Conservation (phyloP, 1,284 basidiomycete species). For the Boletus calvinii region DNA sequence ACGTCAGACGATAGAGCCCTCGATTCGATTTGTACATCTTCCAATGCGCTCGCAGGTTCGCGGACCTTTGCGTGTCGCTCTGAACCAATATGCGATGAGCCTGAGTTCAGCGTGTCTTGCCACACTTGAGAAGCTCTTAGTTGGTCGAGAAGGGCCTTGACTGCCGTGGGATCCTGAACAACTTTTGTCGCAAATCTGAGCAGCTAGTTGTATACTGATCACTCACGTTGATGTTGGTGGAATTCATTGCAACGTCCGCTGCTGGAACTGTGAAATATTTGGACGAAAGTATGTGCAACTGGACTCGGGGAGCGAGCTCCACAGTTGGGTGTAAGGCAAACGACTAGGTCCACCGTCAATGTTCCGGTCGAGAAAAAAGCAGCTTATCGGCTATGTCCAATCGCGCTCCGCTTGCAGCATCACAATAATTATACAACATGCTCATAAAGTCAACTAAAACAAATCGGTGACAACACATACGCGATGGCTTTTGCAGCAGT, state of each 20-base stretch:
- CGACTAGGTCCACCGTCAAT: background rate
- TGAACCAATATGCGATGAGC: slow-evolving; percentile 4
- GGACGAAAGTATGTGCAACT: background rate
- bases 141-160: slow-evolving; percentile 65
- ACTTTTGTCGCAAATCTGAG: background rate
- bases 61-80: slow-evolving; percentile 3
- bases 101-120: slow-evolving; percentile 47
- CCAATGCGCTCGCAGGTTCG: slow-evolving; percentile 6
- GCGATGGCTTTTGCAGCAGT: too few relatives aligned
- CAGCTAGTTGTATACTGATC: background rate
- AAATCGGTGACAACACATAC: too few relatives aligned
- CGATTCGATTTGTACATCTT: slow-evolving; percentile 11
- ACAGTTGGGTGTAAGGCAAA: background rate
- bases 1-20: slow-evolving; percentile 7
- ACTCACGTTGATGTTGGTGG: slow-evolving; percentile 49
- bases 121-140: slow-evolving; percentile 63
- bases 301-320: background rate
- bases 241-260: slow-evolving; percentile 30
- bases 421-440: background rate
- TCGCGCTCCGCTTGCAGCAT: background rate
- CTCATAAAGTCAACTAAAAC: background rate
- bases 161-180: slow-evolving; percentile 50
- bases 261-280: background rate
- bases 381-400: background rate
- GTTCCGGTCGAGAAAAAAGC: background rate